Evolutionary conservation across 2,329 filamentous ascomycete species (phyloP), one percentile per base, ranked within the genome.

Genomic region (Plenodomus lindquistii): DNA sequence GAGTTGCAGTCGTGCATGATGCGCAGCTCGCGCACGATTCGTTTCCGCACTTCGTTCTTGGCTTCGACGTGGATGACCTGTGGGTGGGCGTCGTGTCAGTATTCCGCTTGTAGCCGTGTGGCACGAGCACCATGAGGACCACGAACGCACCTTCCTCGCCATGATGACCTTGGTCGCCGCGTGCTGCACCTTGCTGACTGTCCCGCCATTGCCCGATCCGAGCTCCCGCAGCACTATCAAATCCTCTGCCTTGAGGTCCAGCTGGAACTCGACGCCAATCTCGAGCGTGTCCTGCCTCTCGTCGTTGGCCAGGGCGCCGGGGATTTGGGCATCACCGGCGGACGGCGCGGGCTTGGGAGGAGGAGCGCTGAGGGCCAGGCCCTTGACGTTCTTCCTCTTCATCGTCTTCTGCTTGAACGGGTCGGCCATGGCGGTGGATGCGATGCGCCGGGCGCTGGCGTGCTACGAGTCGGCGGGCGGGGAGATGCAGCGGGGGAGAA

Each of bases 321-420:
- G 81, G 44, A 81, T 75, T 65, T 85, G 84, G 39, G 80, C 71
- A 67, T 87, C 89, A 51, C 85, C 86, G 64, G 91, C 88, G 38
- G 89, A 87, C 22, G 89, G 86, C 44, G 84, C 79, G 54, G 79
- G 67, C 57, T 91, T 90, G 36, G 90, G 87, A 39, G 88, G 82
- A 19, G 88, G 85, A 41, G 89, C 86, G 66, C 85, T 92, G 69
- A 99, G 81, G 60, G 91, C 92, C 42, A 99, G 86, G 31, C 92
- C 93, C 79, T 97, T 97, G 75, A 96, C 88, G 73, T 99, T 99
- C 84, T 97, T 97, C 81, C 93, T 88, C 86, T 97, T 97, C 86
- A 99, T 88, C 54, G 94, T 95, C 71, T 83, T 79, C 48, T 81
- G 78, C 71, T 85, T 81, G 74, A 86, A 85, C 45, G 77, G 74